Evolutionary conservation across 2,329 filamentous ascomycete genomes (phyloP).

Genomic region (Sporothrix inflata): DNA sequence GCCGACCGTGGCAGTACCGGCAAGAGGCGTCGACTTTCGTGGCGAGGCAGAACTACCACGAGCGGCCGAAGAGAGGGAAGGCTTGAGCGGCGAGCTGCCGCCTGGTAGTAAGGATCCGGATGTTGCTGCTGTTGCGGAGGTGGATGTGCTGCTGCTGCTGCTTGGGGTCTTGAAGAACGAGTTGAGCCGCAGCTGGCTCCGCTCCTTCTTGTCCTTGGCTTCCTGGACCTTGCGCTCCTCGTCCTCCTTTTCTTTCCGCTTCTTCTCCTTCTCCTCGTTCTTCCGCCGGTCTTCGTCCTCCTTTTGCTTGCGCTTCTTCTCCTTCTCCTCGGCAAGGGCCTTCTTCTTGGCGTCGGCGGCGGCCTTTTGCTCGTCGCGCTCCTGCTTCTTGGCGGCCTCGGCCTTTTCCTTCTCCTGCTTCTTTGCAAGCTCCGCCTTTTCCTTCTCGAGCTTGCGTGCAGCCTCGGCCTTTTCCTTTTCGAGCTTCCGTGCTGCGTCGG

Average conservation of each 20-base stretch:
- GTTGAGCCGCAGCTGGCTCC: slow-evolving; percentile 52
- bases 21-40: slow-evolving; percentile 34
- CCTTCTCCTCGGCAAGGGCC: slow-evolving; percentile 39
- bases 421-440: slow-evolving; percentile 41
- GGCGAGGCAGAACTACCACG: slow-evolving; percentile 37
- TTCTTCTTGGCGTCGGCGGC: slow-evolving; percentile 46
- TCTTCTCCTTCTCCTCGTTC: slow-evolving; percentile 49
- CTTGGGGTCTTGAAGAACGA: slow-evolving; percentile 49
- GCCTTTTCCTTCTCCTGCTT: slow-evolving; percentile 36
- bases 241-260: slow-evolving; percentile 56
- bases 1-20: background rate
- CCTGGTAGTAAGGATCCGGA: background rate
- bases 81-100: slow-evolving; percentile 10
- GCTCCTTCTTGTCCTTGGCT: slow-evolving; percentile 55
- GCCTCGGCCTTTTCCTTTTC: slow-evolving; percentile 42
- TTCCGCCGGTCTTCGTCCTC: slow-evolving; percentile 42
- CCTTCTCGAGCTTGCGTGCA: slow-evolving; percentile 40
- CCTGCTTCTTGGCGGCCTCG: slow-evolving; percentile 39
- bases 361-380: slow-evolving; percentile 43
- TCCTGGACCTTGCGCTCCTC: slow-evolving; percentile 49
- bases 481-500: slow-evolving; percentile 44
- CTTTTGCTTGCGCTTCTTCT: slow-evolving; percentile 45
- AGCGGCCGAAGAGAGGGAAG: background rate
- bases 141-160: background rate
- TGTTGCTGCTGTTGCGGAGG: slow-evolving; percentile 30